Conservation (phyloP, 805 yeast species). For the Metschnikowia borealis region DNA sequence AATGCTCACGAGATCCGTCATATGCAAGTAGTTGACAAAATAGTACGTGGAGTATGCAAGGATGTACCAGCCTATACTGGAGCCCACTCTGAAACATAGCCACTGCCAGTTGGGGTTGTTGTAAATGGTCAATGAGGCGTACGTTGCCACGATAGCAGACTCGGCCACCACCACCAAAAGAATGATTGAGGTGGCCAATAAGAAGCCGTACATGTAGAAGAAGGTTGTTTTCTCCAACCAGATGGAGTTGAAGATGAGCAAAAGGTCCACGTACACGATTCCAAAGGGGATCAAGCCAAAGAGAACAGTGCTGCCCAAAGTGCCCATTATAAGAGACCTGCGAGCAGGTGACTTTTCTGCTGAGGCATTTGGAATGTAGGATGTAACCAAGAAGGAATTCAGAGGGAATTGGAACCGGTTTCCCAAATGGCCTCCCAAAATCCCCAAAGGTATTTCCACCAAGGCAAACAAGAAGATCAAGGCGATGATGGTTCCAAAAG, state of each 20-base stretch:
- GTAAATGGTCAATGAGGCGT: constrained; percentile 51
- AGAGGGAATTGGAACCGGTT: constrained; percentile 30
- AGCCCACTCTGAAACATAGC: constrained; percentile 68
- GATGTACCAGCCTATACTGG: constrained; percentile 68
- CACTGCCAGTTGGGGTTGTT: constrained; percentile 76
- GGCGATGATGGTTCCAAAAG: constrained; percentile 68
- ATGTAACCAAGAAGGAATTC: constrained; percentile 19
- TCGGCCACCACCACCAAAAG: constrained; percentile 64
- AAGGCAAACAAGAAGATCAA: constrained; percentile 57
- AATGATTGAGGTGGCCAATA: constrained; percentile 56
- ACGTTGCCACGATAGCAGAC: constrained; percentile 66
- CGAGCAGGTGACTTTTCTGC: constrained; percentile 1
- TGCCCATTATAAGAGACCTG: constrained; percentile 22
- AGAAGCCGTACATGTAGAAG: constrained; percentile 76
- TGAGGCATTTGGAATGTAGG: constrained; percentile 6
- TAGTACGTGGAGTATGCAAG: constrained; percentile 67
- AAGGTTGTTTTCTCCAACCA: constrained; percentile 80
- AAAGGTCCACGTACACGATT: constrained; percentile 73
- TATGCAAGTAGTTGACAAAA: constrained; percentile 50
- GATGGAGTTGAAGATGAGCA: constrained; percentile 66
- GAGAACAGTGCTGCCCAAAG: constrained; percentile 31
- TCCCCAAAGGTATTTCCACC: constrained; percentile 70
- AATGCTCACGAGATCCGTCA: constrained; percentile 63
- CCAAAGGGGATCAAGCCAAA: constrained; percentile 79
- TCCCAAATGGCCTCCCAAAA: constrained; percentile 63